Evolutionary conservation across 805 yeast species (phyloP), one percentile per base, ranked within the genome.

Genomic region (Cyberlindnera japonica): DNA sequence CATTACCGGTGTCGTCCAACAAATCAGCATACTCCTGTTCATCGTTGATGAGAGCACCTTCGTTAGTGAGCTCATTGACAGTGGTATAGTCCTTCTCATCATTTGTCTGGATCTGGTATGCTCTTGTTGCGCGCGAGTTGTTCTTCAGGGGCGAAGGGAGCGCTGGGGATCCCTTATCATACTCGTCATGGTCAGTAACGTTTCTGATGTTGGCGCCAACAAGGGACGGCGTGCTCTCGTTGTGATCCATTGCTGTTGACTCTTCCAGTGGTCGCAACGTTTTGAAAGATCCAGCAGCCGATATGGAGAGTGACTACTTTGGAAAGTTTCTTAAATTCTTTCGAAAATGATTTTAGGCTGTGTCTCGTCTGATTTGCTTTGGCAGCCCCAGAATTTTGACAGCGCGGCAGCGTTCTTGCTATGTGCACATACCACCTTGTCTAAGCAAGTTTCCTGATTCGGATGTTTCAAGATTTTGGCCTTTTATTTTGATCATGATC

Each of bases 11-110:
- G 11, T 67, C 65, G 50, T 79, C 83, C 52, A 79, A 59, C 35
- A 75, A 65, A 16, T 64, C 59, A 19, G 71, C 79, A 49, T 79
- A 70, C 46, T 69, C 74, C 49, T 71, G 80, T 40, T 77, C 83
- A 36, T 74, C 81, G 46, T 74, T 48, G 50, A 77, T 57, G 6
- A 79, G 60, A 4, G 81, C 81, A 28, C 81, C 75, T 33, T 77
- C 74, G 8, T 57, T 63, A 15, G 51, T 58, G 22, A 67, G 51
- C 15, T 69, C 67, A 18, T 54, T 64, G 18, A 68, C 57, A 2
- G 65, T 41, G 29, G 56, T 51, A 42, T 57, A 57, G 33, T 50
- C 46, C 21, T 42, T 41, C 16, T 33, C 41, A 9, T 38, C 47
- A 8, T 37, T 34, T n/a, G n/a, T n/a, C n/a, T n/a, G n/a, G n/a